Evolutionary conservation across 805 yeast genomes (phyloP), one percentile per base, ranked within the genome.

Genomic region (Starmerella bombi): DNA sequence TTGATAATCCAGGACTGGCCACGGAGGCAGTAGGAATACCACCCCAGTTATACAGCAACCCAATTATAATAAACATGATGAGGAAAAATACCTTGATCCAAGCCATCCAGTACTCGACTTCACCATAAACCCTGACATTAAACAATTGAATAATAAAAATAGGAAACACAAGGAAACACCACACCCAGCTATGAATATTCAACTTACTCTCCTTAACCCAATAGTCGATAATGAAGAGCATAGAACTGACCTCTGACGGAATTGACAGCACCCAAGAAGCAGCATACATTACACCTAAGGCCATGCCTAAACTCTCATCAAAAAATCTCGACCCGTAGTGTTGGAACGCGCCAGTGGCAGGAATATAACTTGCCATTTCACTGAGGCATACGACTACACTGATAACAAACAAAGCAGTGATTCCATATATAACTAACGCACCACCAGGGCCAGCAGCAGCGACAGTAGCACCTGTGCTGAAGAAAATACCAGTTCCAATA

Each of bases 401-500:
- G 56, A 70, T 76, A 27, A 79, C 75, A 37, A 74, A 72, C 28
- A 71, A 59, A 12, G 81, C 77, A 48, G 52, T 50, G 37, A 56
- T 45, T 2, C 58, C 58, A 36, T 64, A 65, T 9, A 54, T 55
- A 30, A 46, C 59, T n/a, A 56, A 37, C 10, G 55, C 51, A 3
- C 58, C 59, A 12, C 55, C 51, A 4, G 60, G 60, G 0, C 60
- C 60, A 12, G 54, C 54, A 19, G 43, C 43, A 18, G 49, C 41
- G 29, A 55, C 48, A 2, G 45, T 44, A 4, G 36, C 49, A 4
- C 53, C 54, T 3, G 44, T 46, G 15, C 51, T 34, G 38, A 80
- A 75, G 48, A 80, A 76, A 37, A 79, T 63, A 57, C 85, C 88
- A 5, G 85, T 76, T 55, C 88, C 91, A 46, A 80, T 77, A 39